phyloP scores from a whole-genome alignment of 352 stramenopile species.

The Phytophthora citrophthora region DNA sequence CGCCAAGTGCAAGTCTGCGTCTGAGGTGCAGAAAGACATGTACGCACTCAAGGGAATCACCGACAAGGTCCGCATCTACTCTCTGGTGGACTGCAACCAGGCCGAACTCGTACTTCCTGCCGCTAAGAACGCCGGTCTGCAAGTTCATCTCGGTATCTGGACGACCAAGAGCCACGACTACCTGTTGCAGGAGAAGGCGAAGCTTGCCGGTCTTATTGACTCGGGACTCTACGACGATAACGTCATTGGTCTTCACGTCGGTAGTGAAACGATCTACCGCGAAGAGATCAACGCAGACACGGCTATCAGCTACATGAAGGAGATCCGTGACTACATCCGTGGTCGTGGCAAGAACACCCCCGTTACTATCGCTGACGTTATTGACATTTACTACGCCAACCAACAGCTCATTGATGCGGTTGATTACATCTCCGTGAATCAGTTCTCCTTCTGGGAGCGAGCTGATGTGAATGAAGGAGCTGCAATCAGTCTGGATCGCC shows the following conservation, averaged over 20 bases:
- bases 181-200: slow-evolving; percentile 53
- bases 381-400: slow-evolving; percentile 76
- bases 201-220: slow-evolving; percentile 51
- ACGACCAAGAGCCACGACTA: slow-evolving; percentile 45
- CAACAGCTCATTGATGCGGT: slow-evolving; percentile 61
- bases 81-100: slow-evolving; percentile 62
- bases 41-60: slow-evolving; percentile 45
- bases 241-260: slow-evolving; percentile 61
- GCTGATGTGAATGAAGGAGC: slow-evolving; percentile 54
- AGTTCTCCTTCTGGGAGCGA: slow-evolving; percentile 83
- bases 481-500: slow-evolving; percentile 57
- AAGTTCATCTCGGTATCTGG: slow-evolving; percentile 75
- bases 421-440: slow-evolving; percentile 76
- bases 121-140: slow-evolving; percentile 51
- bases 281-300: slow-evolving; percentile 51
- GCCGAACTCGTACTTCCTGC: slow-evolving; percentile 48
- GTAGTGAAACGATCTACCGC: slow-evolving; percentile 77
- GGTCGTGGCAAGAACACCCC: slow-evolving; percentile 50
- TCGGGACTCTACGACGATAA: slow-evolving; percentile 50
- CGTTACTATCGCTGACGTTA: slow-evolving; percentile 73
- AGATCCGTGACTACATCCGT: slow-evolving; percentile 59
- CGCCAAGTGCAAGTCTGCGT: slow-evolving; percentile 52
- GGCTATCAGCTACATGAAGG: slow-evolving; percentile 65
- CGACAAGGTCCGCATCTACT: slow-evolving; percentile 76
- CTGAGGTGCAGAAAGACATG: slow-evolving; percentile 66